A percentile compares a stretch with the other conserved stretches of the same genome.
Evolutionary conservation across 1,284 basidiomycete species (phyloP).

Genomic region (Jaminaea rosea): DNA sequence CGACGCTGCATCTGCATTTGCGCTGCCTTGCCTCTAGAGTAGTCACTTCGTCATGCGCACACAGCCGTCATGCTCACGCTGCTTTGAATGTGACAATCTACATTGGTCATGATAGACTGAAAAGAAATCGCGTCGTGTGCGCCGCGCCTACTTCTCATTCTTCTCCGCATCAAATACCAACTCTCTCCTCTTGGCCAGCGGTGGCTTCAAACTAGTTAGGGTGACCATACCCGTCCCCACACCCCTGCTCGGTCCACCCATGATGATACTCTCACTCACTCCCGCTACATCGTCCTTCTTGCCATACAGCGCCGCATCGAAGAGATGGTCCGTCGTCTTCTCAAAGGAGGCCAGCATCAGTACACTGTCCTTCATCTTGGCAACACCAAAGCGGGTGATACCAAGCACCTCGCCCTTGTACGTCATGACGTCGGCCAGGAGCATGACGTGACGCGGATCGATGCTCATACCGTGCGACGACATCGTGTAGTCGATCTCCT

Average conservation of each 20-base stretch:
- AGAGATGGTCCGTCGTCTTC: slow-evolving; percentile 97
- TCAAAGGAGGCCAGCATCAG: slow-evolving; percentile 99
- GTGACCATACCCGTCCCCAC: slow-evolving; percentile 71
- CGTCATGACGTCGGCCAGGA: slow-evolving; percentile 96
- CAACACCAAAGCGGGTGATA: slow-evolving; percentile 98
- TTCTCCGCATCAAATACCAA: slow-evolving; percentile 34
- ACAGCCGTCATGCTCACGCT: too few species aligned
- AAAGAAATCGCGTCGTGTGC: too few species aligned
- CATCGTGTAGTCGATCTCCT: slow-evolving; percentile 95
- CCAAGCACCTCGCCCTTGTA: slow-evolving; percentile 99
- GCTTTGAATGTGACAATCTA: too few species aligned
- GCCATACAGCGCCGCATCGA: slow-evolving; percentile 91
- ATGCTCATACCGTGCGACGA: slow-evolving; percentile 95
- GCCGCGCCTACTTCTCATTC: too few species aligned
- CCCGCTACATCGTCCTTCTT: slow-evolving; percentile 92
- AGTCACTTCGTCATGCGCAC: too few species aligned
- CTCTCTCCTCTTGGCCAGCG: slow-evolving; percentile 21
- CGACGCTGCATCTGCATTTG: too few species aligned
- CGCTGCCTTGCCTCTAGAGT: too few species aligned
- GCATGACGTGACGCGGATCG: slow-evolving; percentile 96
- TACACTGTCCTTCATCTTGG: slow-evolving; percentile 99
- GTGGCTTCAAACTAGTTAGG: slow-evolving; percentile 23
- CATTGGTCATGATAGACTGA: too few species aligned
- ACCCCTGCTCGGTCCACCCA: slow-evolving; percentile 93
- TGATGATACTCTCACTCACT: slow-evolving; percentile 98